Conservation (phyloP, 192 early-diverging fungal species). For the Gonapodya prolifera region DNA sequence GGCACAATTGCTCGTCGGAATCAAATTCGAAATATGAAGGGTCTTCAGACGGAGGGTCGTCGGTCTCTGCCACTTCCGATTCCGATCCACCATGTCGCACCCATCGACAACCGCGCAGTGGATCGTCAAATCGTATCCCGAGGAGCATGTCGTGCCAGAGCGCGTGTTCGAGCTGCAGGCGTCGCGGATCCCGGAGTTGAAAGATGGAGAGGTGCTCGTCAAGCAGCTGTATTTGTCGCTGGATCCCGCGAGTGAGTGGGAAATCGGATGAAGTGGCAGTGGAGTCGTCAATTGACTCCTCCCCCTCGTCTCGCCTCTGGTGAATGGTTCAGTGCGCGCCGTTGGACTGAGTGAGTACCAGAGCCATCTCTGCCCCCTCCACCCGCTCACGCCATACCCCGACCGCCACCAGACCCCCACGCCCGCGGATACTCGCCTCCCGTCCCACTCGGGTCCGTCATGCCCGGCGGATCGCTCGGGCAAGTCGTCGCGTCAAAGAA, state of each 20-base stretch:
- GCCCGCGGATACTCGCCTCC: not conserved
- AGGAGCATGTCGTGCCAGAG: not conserved
- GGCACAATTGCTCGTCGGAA: too few species aligned
- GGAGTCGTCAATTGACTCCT: not conserved
- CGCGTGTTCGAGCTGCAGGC: not conserved
- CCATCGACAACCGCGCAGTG: not conserved
- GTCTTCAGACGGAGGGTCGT: too few species aligned
- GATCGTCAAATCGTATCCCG: constrained; percentile 2
- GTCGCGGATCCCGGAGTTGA: not conserved
- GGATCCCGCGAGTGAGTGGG: not conserved
- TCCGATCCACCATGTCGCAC: not conserved
- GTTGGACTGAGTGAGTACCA: not conserved
- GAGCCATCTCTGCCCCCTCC: not conserved
- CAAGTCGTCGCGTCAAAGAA: not conserved
- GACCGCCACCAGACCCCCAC: not conserved
- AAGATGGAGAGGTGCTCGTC: not conserved
- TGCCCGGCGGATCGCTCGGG: not conserved
- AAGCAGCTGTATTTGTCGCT: constrained; percentile 4
- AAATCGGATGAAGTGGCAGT: too few species aligned
- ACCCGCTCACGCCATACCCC: not conserved
- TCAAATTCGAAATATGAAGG: too few species aligned
- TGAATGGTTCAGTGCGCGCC: not conserved
- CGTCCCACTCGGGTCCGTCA: not conserved
- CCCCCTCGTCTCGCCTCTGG: too few species aligned
- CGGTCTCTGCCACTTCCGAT: too few species aligned